Conservation (phyloP, 176 grass and related monocot genomes). For the Ampelocalamus luodianensis region DNA sequence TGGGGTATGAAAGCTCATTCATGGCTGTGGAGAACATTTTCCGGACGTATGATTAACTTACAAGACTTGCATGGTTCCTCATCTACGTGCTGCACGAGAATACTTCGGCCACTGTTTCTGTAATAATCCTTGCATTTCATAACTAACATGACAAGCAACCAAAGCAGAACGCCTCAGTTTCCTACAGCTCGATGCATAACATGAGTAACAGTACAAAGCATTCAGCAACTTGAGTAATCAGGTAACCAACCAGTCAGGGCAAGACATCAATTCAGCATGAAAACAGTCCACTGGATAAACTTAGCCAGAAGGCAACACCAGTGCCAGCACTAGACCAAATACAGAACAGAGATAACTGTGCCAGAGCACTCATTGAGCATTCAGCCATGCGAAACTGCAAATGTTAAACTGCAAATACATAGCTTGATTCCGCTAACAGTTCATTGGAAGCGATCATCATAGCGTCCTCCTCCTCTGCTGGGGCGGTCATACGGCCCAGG, state of each 20-base stretch:
- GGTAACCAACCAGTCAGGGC: background rate
- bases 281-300: conserved; percentile 42
- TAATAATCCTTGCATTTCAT: background rate
- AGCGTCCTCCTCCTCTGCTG: conserved; percentile 59
- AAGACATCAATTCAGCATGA: background rate
- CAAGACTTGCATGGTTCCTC: background rate
- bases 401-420: conserved; percentile 35
- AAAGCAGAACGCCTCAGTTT: background rate
- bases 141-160: background rate
- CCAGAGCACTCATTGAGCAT: conserved; percentile 31
- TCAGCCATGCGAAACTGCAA: conserved; percentile 19
- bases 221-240: background rate
- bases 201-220: background rate
- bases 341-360: conserved; percentile 32
- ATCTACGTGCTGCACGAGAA: background rate
- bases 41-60: too few relatives aligned
- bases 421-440: background rate
- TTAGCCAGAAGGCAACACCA: conserved; percentile 19
- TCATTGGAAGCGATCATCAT: conserved; percentile 60
- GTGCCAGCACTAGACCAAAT: conserved; percentile 16
- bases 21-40: background rate
- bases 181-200: background rate
- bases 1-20: too few relatives aligned
- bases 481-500: conserved; percentile 72
- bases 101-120: background rate